Conservation (phyloP, 2,329 filamentous ascomycete species). For the Alternaria sp. region DNA sequence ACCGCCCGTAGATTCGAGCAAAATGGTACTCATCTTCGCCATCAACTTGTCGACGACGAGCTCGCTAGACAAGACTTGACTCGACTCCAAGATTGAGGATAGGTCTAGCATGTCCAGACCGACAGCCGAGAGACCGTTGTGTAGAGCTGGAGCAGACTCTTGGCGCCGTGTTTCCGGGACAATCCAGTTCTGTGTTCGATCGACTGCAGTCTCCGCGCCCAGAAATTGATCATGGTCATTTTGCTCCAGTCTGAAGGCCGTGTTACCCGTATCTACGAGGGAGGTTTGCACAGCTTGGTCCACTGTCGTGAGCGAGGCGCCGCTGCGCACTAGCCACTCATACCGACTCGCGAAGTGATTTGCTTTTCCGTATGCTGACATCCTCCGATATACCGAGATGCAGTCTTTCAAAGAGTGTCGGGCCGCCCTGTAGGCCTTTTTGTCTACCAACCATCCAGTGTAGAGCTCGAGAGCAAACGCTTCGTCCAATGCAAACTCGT, state of each 20-base stretch:
- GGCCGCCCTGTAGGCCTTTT: conserved; percentile 70
- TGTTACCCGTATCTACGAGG: conserved; percentile 58
- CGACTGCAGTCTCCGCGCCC: conserved; percentile 48
- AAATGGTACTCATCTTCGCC: conserved; percentile 82
- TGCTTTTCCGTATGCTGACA: conserved; percentile 73
- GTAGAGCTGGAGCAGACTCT: conserved; percentile 59
- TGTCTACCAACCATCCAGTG: conserved; percentile 72
- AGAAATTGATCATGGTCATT: conserved; percentile 52
- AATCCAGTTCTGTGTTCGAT: conserved; percentile 58
- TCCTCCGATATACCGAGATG: conserved; percentile 70
- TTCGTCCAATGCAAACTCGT: conserved; percentile 73
- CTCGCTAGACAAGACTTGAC: conserved; percentile 80
- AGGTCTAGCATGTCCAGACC: conserved; percentile 82
- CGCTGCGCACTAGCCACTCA: conserved; percentile 69
- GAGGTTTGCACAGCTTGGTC: conserved; percentile 75
- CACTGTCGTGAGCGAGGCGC: conserved; percentile 64
- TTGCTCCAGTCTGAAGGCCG: conserved; percentile 52
- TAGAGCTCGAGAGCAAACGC: conserved; percentile 76
- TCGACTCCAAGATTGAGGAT: conserved; percentile 78
- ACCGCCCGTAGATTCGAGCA: conserved; percentile 77
- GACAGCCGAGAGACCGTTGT: conserved; percentile 68
- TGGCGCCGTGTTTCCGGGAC: conserved; percentile 51
- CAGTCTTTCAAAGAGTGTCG: conserved; percentile 72
- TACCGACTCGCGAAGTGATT: conserved; percentile 72
- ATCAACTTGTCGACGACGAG: conserved; percentile 76